Conservation (phyloP, 495 filamentous ascomycete species). For the Gamarada debralockiae region DNA sequence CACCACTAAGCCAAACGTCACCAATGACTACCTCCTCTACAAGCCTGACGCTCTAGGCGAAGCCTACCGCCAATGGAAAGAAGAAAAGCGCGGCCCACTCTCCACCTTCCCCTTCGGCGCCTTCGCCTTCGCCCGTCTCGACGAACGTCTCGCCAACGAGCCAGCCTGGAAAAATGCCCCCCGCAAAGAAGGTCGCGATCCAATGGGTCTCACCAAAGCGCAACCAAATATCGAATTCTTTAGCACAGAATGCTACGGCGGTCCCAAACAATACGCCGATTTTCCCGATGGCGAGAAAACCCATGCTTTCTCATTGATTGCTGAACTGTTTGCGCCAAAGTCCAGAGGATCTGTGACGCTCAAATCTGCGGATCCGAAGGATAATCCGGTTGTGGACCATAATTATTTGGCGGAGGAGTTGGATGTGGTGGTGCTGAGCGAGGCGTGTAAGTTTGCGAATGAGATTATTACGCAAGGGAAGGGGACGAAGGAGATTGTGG, state of each 20-base stretch:
- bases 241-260: slow-evolving; percentile 48
- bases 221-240: slow-evolving; percentile 53
- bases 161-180: slow-evolving; percentile 38
- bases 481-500: slow-evolving; percentile 52
- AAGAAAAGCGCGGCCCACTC: slow-evolving; percentile 45
- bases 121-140: slow-evolving; percentile 49
- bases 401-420: slow-evolving; percentile 44
- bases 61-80: slow-evolving; percentile 42
- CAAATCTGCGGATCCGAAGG: slow-evolving; percentile 46
- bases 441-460: slow-evolving; percentile 48
- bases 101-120: slow-evolving; percentile 49
- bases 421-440: slow-evolving; percentile 43
- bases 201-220: slow-evolving; percentile 43
- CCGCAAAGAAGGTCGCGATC: slow-evolving; percentile 41
- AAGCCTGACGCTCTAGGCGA: slow-evolving; percentile 37
- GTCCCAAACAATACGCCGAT: slow-evolving; percentile 45
- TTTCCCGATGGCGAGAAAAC: slow-evolving; percentile 38
- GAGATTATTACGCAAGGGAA: slow-evolving; percentile 49
- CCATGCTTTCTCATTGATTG: slow-evolving; percentile 35
- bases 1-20: slow-evolving; percentile 37
- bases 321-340: slow-evolving; percentile 25
- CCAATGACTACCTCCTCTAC: slow-evolving; percentile 44
- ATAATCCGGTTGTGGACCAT: slow-evolving; percentile 48
- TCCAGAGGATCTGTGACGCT: slow-evolving; percentile 44
- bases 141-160: slow-evolving; percentile 42